A percentile compares a stretch with the other conserved stretches of the same genome.
Conservation (phyloP, 2,329 filamentous ascomycete species). For the Cladophialophora yegresii region DNA sequence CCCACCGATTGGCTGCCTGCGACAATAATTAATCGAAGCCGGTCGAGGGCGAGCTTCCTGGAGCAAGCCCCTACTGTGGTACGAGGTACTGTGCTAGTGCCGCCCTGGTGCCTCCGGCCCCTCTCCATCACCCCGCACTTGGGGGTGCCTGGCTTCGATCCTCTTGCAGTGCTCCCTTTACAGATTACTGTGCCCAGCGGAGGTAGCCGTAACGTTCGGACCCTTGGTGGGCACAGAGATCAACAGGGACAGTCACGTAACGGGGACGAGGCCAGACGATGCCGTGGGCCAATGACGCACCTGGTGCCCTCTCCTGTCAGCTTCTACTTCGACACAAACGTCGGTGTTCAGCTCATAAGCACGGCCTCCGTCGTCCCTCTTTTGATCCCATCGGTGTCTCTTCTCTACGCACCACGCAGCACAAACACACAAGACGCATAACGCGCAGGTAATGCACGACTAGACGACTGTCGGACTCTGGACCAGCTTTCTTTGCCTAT, state of each 20-base stretch:
- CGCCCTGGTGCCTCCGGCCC: background rate
- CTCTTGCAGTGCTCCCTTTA: background rate
- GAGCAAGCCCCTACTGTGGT: too few species aligned
- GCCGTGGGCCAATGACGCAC: constrained; percentile 3
- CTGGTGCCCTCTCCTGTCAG: background rate
- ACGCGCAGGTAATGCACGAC: background rate
- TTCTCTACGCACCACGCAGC: background rate
- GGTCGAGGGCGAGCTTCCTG: too few species aligned
- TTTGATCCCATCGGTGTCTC: background rate
- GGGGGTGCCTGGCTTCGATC: background rate
- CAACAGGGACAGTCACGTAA: constrained; percentile 15
- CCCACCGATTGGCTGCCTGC: too few species aligned
- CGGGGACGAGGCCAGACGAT: background rate
- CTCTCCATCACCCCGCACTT: constrained; percentile 3
- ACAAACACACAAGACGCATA: background rate
- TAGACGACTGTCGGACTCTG: background rate
- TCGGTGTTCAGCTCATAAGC: constrained; percentile 13
- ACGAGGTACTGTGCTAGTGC: too few species aligned
- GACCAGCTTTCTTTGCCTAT: background rate
- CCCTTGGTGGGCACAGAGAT: constrained; percentile 13
- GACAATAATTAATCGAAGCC: too few species aligned
- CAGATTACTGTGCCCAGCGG: background rate
- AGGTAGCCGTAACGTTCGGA: constrained; percentile 10
- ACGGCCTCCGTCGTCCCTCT: constrained; percentile 9
- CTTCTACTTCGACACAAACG: background rate